These are phyloP conservation scores for Fusarium fracticaudum DNA, from an alignment of 2,329 filamentous ascomycete species.

Conservation along the genomic window DNA sequence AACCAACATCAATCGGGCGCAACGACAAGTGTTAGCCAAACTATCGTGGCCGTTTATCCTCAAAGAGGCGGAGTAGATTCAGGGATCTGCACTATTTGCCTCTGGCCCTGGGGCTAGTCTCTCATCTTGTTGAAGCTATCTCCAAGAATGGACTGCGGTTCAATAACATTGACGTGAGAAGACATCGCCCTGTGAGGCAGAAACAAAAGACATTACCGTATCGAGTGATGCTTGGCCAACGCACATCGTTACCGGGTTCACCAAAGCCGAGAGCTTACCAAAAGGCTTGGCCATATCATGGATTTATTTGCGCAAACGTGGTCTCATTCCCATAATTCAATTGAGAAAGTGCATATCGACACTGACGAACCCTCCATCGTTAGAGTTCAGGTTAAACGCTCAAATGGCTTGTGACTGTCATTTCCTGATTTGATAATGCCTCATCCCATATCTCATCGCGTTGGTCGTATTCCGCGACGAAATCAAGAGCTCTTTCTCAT, in stretches of 20 bases:
- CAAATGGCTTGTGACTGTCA: background rate
- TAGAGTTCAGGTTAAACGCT: background rate
- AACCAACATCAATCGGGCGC: slow-evolving; percentile 21
- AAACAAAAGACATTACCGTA: background rate
- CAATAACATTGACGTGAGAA: background rate
- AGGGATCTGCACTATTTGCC: slow-evolving; percentile 3
- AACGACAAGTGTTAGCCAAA: slow-evolving; percentile 7
- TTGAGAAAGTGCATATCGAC: background rate
- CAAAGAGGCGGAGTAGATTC: slow-evolving; percentile 17
- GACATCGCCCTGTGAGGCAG: background rate
- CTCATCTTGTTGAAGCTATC: background rate
- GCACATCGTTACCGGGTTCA: slow-evolving; percentile 21
- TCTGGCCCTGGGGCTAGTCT: background rate
- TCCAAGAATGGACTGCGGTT: background rate
- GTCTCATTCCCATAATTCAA: slow-evolving; percentile 1
- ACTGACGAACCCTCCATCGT: background rate
- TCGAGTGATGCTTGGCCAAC: slow-evolving; percentile 10
- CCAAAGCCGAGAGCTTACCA: slow-evolving; percentile 19
- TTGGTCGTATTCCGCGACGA: slow-evolving; percentile 22
- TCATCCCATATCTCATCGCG: background rate
- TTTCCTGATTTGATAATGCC: background rate
- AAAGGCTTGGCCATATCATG: slow-evolving; percentile 30
- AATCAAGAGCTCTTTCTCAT: background rate
- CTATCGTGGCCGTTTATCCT: slow-evolving; percentile 9
- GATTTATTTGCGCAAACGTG: slow-evolving; percentile 6